Conservation (phyloP, 257 asterid genomes). For the Petrea volubilis region DNA sequence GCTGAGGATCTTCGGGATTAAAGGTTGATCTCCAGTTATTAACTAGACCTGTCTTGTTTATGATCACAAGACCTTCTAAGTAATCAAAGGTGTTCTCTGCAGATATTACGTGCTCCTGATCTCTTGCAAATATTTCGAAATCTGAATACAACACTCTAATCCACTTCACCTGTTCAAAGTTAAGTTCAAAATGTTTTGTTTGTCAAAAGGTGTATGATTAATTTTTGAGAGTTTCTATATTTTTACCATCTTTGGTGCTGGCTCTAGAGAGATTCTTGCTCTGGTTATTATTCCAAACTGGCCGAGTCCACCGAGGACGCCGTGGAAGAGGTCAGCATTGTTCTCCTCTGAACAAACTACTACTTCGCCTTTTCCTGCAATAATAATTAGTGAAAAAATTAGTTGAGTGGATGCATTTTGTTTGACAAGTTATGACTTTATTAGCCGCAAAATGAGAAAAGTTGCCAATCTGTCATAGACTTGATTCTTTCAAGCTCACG, state of each 20-base stretch:
- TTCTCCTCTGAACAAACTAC: conserved; percentile 70
- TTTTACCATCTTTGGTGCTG: conserved; percentile 84
- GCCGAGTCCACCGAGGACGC: conserved; percentile 93
- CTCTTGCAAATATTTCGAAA: conserved; percentile 63
- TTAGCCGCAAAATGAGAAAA: too few species aligned
- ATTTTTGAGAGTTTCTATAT: background rate
- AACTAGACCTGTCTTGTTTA: conserved; percentile 63
- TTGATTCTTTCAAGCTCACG: too few species aligned
- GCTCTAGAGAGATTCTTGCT: conserved; percentile 83
- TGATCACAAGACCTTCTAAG: conserved; percentile 82
- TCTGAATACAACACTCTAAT: conserved; percentile 79
- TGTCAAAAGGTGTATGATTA: background rate
- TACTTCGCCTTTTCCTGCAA: conserved; percentile 88
- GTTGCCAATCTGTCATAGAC: too few species aligned
- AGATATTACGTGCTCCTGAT: conserved; percentile 74
- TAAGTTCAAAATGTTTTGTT: conserved; percentile 5
- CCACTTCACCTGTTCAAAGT: conserved; percentile 81
- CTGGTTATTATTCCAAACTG: conserved; percentile 87
- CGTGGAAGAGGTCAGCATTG: conserved; percentile 82
- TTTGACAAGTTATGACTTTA: too few species aligned
- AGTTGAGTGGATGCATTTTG: too few species aligned
- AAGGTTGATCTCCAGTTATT: conserved; percentile 85
- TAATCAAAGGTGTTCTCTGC: conserved; percentile 68
- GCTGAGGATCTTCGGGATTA: conserved; percentile 61
- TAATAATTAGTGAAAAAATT: background rate